Evolutionary conservation across 1,139 yeast genomes (phyloP), one percentile per base, ranked within the genome.

Genomic region (Yamadazyma atmosphaerica): DNA sequence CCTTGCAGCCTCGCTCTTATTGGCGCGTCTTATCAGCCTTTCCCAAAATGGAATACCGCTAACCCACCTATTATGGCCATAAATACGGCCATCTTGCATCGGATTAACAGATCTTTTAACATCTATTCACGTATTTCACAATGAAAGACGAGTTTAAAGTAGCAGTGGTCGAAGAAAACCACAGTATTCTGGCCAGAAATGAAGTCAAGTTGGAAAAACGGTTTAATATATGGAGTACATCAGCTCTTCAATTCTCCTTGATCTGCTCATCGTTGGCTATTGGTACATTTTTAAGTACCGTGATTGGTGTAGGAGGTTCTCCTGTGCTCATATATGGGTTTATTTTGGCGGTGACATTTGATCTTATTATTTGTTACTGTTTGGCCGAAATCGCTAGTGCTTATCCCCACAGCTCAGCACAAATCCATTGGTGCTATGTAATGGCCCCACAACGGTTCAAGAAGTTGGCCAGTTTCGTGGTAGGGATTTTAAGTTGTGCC

Each of bases 401-500:
- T 4, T 59, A 50, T 32, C 65, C 65, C 0, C 59, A 58, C 35
- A 53, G 62, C 16, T 53, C 61, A 7, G 65, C 61, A 17, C 65
- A 59, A 41, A 54, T 58, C 26, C 64, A 58, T 38, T 60, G 64
- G 65, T 56, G 64, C 9, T 50, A 56, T 44, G 50, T 48, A 22
- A 44, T 59, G 16, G 58, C 63, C 3, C 61, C 63, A 2, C 33
- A 36, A 9, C 40, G 42, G 11, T 47, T 37, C 25, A 53, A 51
- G 30, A 45, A 53, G 33, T 34, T 44, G 3, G 50, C 58, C 43
- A 66, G 77, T 22, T 75, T 65, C 45, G 42, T 66, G 41, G 72
- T 77, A 42, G 81, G 79, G 23, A 63, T 73, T 9, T 58, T 74
- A 36, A 74, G 77, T 6, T 73, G 76, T 71, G 74, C 74, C 10